Conservation (phyloP, 202 grass and related monocot species). For the Bolboschoenoplectus hybrid region DNA sequence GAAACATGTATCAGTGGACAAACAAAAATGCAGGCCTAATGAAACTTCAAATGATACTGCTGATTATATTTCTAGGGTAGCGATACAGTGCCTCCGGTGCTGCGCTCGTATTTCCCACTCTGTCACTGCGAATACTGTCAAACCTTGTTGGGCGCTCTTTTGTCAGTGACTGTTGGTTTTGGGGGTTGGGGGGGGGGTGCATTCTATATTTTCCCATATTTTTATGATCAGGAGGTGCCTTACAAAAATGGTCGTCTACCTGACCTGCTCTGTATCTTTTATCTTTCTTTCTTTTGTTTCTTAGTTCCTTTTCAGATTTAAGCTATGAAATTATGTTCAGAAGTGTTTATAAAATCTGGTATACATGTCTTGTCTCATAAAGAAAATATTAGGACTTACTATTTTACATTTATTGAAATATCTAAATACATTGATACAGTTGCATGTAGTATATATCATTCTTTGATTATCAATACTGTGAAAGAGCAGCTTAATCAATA, state of each 20-base stretch:
- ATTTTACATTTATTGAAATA: background rate
- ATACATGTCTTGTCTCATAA: background rate
- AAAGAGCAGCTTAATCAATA: background rate
- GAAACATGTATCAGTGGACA: background rate
- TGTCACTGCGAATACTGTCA: too few species aligned
- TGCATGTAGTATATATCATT: background rate
- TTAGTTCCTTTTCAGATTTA: background rate
- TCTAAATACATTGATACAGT: background rate
- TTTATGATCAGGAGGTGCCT: too few species aligned
- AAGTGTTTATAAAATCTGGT: background rate
- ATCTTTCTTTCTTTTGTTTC: background rate
- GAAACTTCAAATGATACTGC: background rate
- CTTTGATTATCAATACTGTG: background rate
- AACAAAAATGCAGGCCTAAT: background rate
- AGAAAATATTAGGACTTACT: background rate
- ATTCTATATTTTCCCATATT: background rate
- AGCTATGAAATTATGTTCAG: background rate
- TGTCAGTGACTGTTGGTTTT: too few species aligned
- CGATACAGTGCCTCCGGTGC: too few species aligned
- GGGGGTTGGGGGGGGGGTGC: too few species aligned
- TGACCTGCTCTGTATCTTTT: background rate
- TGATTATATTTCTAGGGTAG: background rate
- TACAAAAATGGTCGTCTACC: background rate
- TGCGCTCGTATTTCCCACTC: too few species aligned
- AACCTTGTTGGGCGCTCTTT: too few species aligned